These are phyloP conservation scores for Dichomitus squalens DNA, from an alignment of 1,284 basidiomycete genomes.

Conservation along the genomic window DNA sequence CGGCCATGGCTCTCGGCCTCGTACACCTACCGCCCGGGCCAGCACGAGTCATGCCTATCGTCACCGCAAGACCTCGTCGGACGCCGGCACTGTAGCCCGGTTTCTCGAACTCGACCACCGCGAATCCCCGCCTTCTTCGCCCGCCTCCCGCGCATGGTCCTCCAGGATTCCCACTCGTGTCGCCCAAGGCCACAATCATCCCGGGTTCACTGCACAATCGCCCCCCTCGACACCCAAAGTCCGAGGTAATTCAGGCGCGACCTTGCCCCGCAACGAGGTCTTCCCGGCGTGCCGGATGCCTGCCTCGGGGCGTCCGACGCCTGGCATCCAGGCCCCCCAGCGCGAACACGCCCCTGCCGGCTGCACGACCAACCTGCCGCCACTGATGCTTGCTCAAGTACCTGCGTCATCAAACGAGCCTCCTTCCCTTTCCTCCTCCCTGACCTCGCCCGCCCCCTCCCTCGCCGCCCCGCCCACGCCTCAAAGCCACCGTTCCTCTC, in stretches of 20 bases:
- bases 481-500: conserved; percentile 14
- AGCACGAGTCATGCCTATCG: conserved; percentile 18
- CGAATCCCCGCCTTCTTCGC: conserved; percentile 16
- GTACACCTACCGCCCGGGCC: conserved; percentile 20
- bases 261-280: conserved; percentile 28
- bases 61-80: conserved; percentile 16
- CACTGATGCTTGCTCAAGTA: conserved; percentile 26
- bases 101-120: conserved; percentile 17
- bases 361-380: conserved; percentile 22
- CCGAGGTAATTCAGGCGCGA: conserved; percentile 24
- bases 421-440: conserved; percentile 24
- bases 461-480: conserved; percentile 23
- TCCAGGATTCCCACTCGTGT: conserved; percentile 11
- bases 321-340: conserved; percentile 30
- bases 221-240: conserved; percentile 21
- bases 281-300: conserved; percentile 26
- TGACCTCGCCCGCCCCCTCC: conserved; percentile 18
- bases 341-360: conserved; percentile 26
- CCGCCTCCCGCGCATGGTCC: conserved; percentile 16
- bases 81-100: conserved; percentile 22
- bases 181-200: conserved; percentile 15
- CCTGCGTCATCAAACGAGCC: conserved; percentile 24
- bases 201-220: conserved; percentile 16
- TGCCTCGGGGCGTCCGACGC: conserved; percentile 22
- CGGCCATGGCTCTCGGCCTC: conserved; percentile 22